Evolutionary conservation across 208 protist species (phyloP).

Genomic region (Acanthamoeba castellanii): DNA sequence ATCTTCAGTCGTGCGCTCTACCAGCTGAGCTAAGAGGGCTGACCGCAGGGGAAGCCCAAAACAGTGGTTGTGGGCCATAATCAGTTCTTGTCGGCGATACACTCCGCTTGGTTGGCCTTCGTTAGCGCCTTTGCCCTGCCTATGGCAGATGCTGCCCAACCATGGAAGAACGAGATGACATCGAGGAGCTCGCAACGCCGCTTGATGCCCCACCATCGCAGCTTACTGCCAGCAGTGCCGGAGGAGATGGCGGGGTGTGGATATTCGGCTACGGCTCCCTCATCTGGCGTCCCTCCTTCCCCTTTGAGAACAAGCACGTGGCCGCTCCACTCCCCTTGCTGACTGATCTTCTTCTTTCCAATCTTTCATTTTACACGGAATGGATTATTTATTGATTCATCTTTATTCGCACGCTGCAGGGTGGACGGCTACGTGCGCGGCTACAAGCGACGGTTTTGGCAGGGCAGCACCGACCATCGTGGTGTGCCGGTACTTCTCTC

Average conservation of each 20-base stretch:
- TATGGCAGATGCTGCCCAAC: background rate
- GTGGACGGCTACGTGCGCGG: conserved; percentile 63
- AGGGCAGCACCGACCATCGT: conserved; percentile 72
- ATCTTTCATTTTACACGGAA: background rate
- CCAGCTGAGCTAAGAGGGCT: conserved; percentile 71
- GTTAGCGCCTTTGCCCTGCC: too few species aligned
- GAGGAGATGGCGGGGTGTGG: conserved; percentile 11
- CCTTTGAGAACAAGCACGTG: conserved; percentile 59
- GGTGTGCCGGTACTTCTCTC: conserved; percentile 47
- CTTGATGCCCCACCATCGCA: background rate
- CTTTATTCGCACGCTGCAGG: background rate
- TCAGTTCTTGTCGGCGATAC: too few species aligned
- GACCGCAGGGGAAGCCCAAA: too few species aligned
- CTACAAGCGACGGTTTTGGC: conserved; percentile 74
- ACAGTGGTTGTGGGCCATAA: too few species aligned
- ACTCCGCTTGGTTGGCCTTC: too few species aligned
- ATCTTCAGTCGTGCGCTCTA: conserved; percentile 75
- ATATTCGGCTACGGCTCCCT: conserved; percentile 69
- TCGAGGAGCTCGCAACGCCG: conserved; percentile 2
- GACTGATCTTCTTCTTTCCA: background rate
- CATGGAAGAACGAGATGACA: background rate
- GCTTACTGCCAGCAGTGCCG: background rate
- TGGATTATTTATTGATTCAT: background rate
- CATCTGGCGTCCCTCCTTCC: conserved; percentile 37
- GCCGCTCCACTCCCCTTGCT: too few species aligned